phyloP scores from a whole-genome alignment of 306 rosid genomes.

The Carpinus fangiana region DNA sequence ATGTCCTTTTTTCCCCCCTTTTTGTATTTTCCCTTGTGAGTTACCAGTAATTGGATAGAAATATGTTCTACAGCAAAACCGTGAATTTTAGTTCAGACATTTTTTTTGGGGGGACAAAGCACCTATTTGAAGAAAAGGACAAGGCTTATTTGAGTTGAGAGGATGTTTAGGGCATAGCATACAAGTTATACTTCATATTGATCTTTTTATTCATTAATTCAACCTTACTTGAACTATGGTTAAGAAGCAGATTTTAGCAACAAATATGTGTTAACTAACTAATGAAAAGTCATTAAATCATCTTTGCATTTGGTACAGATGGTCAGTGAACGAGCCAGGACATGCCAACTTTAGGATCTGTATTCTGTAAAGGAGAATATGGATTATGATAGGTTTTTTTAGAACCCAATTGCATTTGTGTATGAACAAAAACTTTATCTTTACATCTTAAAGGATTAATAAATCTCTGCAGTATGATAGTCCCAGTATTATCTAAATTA shows the following conservation, averaged over 20 bases:
- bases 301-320: not conserved
- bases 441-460: not conserved
- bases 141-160: not conserved
- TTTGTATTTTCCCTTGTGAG: not conserved
- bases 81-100: too few species aligned
- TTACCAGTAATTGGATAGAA: not conserved
- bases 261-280: not conserved
- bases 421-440: not conserved
- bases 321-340: not conserved
- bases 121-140: not conserved
- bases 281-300: not conserved
- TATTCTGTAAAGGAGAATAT: not conserved
- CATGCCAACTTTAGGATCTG: not conserved
- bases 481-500: not conserved
- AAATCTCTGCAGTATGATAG: not conserved
- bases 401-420: not conserved
- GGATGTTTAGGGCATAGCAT: not conserved
- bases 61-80: not conserved
- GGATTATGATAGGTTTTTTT: not conserved
- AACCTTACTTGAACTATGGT: not conserved
- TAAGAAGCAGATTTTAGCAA: not conserved
- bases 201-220: not conserved
- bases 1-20: not conserved
- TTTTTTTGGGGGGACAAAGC: too few species aligned
- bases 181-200: not conserved